These are phyloP conservation scores for Aureobasidium sp. DNA, from an alignment of 2,329 filamentous ascomycete genomes.

Conservation along the genomic window DNA sequence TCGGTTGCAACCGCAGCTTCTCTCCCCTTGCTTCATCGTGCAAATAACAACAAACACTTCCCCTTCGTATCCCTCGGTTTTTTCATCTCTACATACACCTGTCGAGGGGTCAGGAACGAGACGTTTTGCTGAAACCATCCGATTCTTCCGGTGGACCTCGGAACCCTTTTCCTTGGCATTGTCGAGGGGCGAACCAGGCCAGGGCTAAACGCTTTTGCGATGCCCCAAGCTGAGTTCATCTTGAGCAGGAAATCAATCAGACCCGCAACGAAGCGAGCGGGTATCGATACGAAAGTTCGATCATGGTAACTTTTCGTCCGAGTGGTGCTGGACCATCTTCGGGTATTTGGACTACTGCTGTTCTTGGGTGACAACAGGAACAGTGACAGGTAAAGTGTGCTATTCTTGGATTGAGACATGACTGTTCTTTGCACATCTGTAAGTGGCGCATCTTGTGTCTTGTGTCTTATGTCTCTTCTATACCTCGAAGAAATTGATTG, in stretches of 20 bases:
- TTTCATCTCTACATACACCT: neutral
- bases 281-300: neutral
- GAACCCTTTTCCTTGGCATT: neutral
- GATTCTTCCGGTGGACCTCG: neutral
- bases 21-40: neutral
- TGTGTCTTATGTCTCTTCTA: neutral
- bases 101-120: neutral
- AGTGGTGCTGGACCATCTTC: neutral
- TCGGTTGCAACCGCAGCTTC: neutral
- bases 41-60: neutral
- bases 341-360: neutral
- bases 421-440: neutral
- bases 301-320: neutral
- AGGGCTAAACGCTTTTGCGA: neutral
- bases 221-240: neutral
- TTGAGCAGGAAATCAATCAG: neutral
- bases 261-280: neutral
- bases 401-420: constrained; percentile 3
- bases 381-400: neutral
- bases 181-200: too few species aligned
- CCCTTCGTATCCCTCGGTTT: neutral
- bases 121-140: neutral
- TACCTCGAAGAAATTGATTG: neutral
- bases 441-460: neutral
- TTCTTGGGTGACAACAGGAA: neutral